A percentile compares a stretch with the other conserved stretches of the same genome.
These are phyloP conservation scores for Cyclotella choctawhatcheeana DNA, from an alignment of 108 stramenopile species.

Conservation along the genomic window DNA sequence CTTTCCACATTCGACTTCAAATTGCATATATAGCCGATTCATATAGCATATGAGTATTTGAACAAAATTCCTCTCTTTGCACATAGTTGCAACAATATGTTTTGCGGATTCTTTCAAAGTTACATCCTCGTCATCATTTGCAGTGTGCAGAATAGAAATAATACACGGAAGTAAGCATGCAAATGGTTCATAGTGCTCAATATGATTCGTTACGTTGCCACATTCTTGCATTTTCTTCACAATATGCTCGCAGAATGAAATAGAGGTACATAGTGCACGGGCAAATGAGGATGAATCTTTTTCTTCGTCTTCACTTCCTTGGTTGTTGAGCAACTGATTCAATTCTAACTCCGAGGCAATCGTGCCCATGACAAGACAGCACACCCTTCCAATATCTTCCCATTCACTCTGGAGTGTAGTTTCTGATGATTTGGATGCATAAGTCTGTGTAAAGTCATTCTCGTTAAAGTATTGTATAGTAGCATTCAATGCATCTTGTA, in stretches of 20 bases:
- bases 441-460: not conserved
- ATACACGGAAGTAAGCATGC: slow-evolving; percentile 32
- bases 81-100: not conserved
- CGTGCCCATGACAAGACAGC: slow-evolving; percentile 36
- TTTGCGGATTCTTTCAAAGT: not conserved
- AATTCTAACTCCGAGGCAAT: slow-evolving; percentile 47
- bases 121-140: slow-evolving; percentile 6
- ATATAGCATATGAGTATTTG: slow-evolving; percentile 21
- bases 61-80: slow-evolving; percentile 18
- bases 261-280: slow-evolving; percentile 16
- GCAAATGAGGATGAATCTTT: slow-evolving; percentile 15
- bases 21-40: slow-evolving; percentile 6
- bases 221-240: slow-evolving; percentile 3
- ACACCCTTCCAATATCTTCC: slow-evolving; percentile 31
- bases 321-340: slow-evolving; percentile 23
- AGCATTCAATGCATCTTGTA: slow-evolving; percentile 50
- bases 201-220: not conserved
- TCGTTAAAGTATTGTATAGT: slow-evolving; percentile 39
- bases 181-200: slow-evolving; percentile 31
- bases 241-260: slow-evolving; percentile 24
- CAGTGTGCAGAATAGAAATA: slow-evolving; percentile 20
- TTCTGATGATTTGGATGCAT: not conserved
- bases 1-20: not conserved
- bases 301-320: slow-evolving; percentile 5
- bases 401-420: not conserved